Conservation (phyloP, 306 rosid species). For the Rubus parviflorus region DNA sequence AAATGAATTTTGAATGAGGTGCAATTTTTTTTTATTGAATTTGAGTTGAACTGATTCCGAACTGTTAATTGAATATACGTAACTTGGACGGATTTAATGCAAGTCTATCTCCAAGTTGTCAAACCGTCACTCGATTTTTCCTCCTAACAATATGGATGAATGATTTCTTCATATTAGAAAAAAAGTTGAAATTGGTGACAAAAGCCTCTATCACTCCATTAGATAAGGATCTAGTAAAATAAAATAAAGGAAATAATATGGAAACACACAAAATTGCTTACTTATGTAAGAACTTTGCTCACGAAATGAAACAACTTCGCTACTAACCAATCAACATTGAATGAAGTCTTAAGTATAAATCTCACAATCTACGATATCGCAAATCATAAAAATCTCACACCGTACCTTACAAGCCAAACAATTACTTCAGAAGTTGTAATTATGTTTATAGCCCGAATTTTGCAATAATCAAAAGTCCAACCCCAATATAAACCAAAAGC, state of each 20-base stretch:
- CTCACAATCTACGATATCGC: too few relatives aligned
- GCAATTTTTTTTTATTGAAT: too few relatives aligned
- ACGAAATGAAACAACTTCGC: neutral
- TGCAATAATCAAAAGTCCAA: too few relatives aligned
- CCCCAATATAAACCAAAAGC: neutral
- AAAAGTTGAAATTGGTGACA: neutral
- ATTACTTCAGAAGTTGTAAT: too few relatives aligned
- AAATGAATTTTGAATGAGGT: too few relatives aligned
- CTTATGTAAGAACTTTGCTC: neutral
- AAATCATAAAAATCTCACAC: too few relatives aligned
- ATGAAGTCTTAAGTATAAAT: too few relatives aligned
- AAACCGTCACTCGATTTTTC: rapidly evolving
- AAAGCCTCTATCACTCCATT: neutral
- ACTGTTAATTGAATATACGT: neutral
- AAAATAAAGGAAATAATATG: neutral
- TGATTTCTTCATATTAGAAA: neutral
- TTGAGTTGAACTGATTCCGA: neutral
- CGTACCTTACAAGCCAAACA: too few relatives aligned
- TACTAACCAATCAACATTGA: too few relatives aligned
- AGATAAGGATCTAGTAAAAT: neutral
- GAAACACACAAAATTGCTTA: neutral
- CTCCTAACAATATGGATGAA: neutral
- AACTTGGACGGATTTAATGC: neutral
- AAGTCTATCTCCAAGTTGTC: neutral
- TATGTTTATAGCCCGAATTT: too few relatives aligned